These are phyloP conservation scores for Pestalotiopsis sp. DNA, from an alignment of 2,329 filamentous ascomycete species.

Conservation along the genomic window DNA sequence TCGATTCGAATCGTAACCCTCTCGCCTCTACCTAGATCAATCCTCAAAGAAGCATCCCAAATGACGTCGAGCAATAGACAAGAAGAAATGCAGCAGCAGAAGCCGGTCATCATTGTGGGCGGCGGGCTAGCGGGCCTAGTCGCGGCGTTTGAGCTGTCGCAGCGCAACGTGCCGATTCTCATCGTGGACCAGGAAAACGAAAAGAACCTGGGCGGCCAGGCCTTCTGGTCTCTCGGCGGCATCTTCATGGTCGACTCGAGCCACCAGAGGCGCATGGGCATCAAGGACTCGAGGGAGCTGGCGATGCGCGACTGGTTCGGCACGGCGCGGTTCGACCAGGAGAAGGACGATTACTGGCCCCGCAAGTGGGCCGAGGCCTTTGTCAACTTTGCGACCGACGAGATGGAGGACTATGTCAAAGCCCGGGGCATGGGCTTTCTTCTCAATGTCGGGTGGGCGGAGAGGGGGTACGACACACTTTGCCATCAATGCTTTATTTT, in stretches of 20 bases:
- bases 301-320: constrained; percentile 62
- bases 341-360: constrained; percentile 58
- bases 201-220: constrained; percentile 60
- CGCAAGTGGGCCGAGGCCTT: constrained; percentile 64
- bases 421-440: constrained; percentile 53
- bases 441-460: constrained; percentile 61
- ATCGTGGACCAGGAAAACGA: constrained; percentile 61
- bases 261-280: constrained; percentile 58
- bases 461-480: constrained; percentile 45
- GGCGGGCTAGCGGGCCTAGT: constrained; percentile 61
- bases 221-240: constrained; percentile 66
- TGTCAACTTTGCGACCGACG: constrained; percentile 61
- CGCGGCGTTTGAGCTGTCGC: constrained; percentile 57
- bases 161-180: constrained; percentile 49
- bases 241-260: constrained; percentile 61
- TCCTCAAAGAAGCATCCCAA: neutral
- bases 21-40: neutral
- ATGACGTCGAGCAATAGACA: neutral
- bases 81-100: neutral
- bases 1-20: neutral
- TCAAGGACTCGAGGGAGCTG: constrained; percentile 58
- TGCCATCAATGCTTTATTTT: neutral
- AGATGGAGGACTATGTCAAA: constrained; percentile 60
- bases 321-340: constrained; percentile 60
- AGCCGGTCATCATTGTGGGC: constrained; percentile 57